Percentiles rank a stretch among this genome's conserved stretches.
Evolutionary conservation across 352 stramenopile genomes (phyloP).

Genomic region (Phytophthora pluvialis): DNA sequence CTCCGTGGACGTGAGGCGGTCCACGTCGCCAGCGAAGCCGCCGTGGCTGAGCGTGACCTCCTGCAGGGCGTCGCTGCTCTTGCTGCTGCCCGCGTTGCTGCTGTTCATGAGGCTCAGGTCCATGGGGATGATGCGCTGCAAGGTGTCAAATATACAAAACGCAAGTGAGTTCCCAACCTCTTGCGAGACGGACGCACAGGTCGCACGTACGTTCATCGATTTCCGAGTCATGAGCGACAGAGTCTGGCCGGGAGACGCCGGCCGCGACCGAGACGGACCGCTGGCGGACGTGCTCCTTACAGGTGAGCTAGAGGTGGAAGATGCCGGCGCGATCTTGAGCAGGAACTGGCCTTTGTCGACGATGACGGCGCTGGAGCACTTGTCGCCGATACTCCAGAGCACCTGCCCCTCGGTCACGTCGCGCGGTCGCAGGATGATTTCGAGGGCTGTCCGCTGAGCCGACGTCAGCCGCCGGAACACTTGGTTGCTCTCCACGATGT

Average conservation of each 20-base stretch:
- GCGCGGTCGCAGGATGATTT: conserved; percentile 75
- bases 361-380: conserved; percentile 73
- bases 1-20: conserved; percentile 63
- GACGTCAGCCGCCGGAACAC: conserved; percentile 83
- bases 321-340: conserved; percentile 49
- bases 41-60: conserved; percentile 60
- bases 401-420: conserved; percentile 70
- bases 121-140: conserved; percentile 63
- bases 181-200: background rate
- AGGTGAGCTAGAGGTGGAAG: conserved; percentile 13
- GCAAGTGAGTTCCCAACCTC: conserved; percentile 1
- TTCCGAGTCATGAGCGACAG: conserved; percentile 31
- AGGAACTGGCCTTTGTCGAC: conserved; percentile 81
- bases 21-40: conserved; percentile 73
- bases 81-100: conserved; percentile 15
- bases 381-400: conserved; percentile 76
- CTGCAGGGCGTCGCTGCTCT: conserved; percentile 32
- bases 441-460: conserved; percentile 86
- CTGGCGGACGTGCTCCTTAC: conserved; percentile 17
- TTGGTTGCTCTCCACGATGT: conserved; percentile 81
- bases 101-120: conserved; percentile 52
- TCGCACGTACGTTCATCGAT: conserved; percentile 62
- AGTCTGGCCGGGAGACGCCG: conserved; percentile 27
- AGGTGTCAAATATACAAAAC: conserved; percentile 1
- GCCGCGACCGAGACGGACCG: conserved; percentile 23